These are phyloP conservation scores for Mortierella sp. DNA, from an alignment of 371 early-diverging fungal species.

Conservation along the genomic window DNA sequence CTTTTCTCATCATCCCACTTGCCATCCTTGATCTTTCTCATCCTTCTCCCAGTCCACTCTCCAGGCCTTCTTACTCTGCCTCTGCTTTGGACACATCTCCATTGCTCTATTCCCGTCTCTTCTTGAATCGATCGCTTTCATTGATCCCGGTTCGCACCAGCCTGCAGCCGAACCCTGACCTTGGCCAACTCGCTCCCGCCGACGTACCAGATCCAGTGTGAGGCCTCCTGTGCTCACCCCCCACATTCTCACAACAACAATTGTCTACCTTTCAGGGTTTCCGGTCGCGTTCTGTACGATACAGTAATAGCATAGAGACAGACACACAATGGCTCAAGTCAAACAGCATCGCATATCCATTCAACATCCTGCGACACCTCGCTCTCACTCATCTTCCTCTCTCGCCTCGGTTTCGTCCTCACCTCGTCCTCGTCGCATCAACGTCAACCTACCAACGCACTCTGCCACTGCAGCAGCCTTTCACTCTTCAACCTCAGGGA, in stretches of 20 bases:
- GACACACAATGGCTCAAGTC: conserved; percentile 21
- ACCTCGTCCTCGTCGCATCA: conserved; percentile 37
- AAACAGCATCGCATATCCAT: conserved; percentile 27
- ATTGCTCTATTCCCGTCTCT: conserved; percentile 4
- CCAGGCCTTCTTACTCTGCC: not conserved
- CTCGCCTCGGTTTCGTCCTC: conserved; percentile 16
- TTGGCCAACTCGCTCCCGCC: too few relatives aligned
- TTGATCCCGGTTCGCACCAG: conserved; percentile 7
- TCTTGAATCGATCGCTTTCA: conserved; percentile 3
- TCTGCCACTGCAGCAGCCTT: conserved; percentile 29
- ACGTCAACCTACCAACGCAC: conserved; percentile 39
- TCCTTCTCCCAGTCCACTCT: not conserved
- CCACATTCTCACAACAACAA: too few relatives aligned
- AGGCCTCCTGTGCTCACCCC: too few relatives aligned
- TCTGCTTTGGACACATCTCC: not conserved
- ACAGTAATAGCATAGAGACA: too few relatives aligned
- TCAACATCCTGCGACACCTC: conserved; percentile 25
- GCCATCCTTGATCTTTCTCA: not conserved
- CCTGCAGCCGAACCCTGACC: conserved; percentile 1
- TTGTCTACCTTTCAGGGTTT: too few relatives aligned
- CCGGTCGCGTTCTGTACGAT: too few relatives aligned
- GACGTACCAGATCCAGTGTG: too few relatives aligned
- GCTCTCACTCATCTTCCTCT: conserved; percentile 35
- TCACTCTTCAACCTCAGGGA: conserved; percentile 10
- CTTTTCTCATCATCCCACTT: conserved; percentile 1